phyloP scores from a whole-genome alignment of 208 protist species.

The Chromosphaera perkinsii region DNA sequence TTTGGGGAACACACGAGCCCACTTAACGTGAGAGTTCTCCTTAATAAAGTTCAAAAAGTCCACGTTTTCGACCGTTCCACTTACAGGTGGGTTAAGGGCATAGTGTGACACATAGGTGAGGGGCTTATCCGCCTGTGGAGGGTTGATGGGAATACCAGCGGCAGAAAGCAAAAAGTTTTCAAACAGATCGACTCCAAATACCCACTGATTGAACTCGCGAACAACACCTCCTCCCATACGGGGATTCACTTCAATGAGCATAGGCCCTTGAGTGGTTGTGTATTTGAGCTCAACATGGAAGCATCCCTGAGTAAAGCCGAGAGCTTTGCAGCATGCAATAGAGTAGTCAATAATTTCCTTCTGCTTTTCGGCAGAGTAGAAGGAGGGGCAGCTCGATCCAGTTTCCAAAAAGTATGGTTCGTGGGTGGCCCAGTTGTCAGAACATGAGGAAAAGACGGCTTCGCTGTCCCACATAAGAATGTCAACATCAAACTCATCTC shows the following conservation, averaged over 20 bases:
- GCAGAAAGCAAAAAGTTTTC: conserved; percentile 14
- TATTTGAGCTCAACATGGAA: conserved; percentile 27
- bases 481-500: conserved; percentile 27
- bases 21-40: too few species aligned
- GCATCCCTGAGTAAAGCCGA: conserved; percentile 13
- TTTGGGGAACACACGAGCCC: too few species aligned
- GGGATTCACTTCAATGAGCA: conserved; percentile 21
- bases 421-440: conserved; percentile 28
- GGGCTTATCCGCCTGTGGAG: not conserved
- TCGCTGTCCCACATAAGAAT: conserved; percentile 12
- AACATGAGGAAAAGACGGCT: not conserved
- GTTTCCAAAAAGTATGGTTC: conserved; percentile 8
- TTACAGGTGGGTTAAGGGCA: too few species aligned
- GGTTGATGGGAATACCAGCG: conserved; percentile 14
- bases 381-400: conserved; percentile 11
- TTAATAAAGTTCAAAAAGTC: too few species aligned
- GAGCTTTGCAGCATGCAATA: conserved; percentile 1
- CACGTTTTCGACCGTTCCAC: too few species aligned
- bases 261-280: not conserved
- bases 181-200: conserved; percentile 20
- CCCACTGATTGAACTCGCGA: not conserved
- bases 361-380: not conserved
- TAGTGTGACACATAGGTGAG: too few species aligned
- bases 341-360: conserved; percentile 15
- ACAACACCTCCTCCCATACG: conserved; percentile 12